Evolutionary conservation across 2,329 filamentous ascomycete species (phyloP).

Genomic region (Chaetomiaceae sp.): DNA sequence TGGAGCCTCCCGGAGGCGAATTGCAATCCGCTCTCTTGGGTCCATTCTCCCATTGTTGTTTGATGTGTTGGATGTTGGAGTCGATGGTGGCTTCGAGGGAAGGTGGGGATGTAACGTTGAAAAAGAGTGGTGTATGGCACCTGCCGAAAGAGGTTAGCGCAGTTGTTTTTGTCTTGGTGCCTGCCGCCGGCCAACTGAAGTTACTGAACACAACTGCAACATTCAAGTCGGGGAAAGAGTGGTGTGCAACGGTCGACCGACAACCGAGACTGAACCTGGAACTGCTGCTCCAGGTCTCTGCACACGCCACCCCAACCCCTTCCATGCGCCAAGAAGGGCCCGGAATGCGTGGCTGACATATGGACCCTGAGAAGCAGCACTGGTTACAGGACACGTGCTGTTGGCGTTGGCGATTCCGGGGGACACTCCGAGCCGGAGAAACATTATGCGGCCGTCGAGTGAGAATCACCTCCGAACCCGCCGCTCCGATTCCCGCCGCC

Average conservation of each 20-base stretch:
- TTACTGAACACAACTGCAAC: neutral
- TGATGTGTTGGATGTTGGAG: neutral
- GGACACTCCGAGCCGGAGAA: neutral
- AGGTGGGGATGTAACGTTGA: constrained; percentile 25
- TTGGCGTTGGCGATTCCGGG: neutral
- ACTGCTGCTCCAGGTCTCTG: neutral
- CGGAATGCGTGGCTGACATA: neutral
- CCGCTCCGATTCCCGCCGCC: constrained; percentile 2
- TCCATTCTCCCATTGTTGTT: neutral
- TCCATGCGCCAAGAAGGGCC: neutral
- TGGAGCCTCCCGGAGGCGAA: neutral
- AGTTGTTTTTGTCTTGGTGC: neutral
- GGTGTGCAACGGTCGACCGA: too few species aligned
- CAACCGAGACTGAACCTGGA: neutral
- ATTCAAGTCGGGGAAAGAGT: neutral
- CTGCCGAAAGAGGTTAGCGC: constrained; percentile 15
- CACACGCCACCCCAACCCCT: neutral
- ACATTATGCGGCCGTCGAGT: constrained; percentile 19
- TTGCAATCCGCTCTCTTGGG: constrained; percentile 4
- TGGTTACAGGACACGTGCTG: constrained; percentile 11
- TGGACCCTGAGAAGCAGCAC: neutral
- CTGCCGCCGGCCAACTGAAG: neutral
- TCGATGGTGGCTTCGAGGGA: neutral
- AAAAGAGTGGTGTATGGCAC: constrained; percentile 10
- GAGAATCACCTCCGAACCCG: constrained; percentile 11